phyloP scores from a whole-genome alignment of 2,329 filamentous ascomycete species.

The Xylariaceae sp. region DNA sequence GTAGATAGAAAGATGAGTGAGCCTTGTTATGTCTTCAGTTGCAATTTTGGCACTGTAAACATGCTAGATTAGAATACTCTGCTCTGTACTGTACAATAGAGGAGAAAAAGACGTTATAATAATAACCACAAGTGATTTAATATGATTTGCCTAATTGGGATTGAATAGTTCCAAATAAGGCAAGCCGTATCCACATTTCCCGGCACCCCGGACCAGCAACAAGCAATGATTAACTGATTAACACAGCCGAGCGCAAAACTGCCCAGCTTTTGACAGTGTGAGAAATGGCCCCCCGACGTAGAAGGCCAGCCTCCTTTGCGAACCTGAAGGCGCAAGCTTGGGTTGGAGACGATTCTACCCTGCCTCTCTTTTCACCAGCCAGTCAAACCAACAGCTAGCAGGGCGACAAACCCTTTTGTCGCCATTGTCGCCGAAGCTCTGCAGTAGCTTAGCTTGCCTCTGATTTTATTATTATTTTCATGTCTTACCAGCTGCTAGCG shows the following conservation, averaged over 20 bases:
- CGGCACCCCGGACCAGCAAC: conserved; percentile 19
- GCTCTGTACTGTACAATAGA: no score
- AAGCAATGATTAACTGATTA: conserved; percentile 2
- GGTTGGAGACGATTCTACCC: conserved; percentile 22
- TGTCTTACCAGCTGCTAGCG: conserved; percentile 8
- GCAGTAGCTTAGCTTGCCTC: not conserved
- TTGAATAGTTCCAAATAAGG: conserved; percentile 17
- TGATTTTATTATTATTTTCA: not conserved
- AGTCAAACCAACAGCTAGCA: conserved; percentile 8
- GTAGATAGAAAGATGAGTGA: no score
- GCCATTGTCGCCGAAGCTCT: conserved; percentile 6
- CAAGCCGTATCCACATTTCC: conserved; percentile 15
- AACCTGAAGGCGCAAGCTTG: conserved; percentile 23
- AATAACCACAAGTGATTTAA: not conserved
- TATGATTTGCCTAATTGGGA: conserved; percentile 14
- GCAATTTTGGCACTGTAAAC: no score
- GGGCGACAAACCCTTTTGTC: not conserved
- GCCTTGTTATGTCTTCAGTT: no score
- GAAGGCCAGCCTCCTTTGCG: conserved; percentile 14
- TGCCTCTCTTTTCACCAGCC: conserved; percentile 12
- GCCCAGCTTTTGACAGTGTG: conserved; percentile 10
- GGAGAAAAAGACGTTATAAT: not conserved
- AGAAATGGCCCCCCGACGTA: conserved; percentile 1
- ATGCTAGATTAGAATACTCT: no score
- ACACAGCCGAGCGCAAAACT: no score